Percentiles rank a stretch among this genome's conserved stretches.
Evolutionary conservation across 306 rosid genomes (phyloP).

Genomic region (Cicer arietinum): DNA sequence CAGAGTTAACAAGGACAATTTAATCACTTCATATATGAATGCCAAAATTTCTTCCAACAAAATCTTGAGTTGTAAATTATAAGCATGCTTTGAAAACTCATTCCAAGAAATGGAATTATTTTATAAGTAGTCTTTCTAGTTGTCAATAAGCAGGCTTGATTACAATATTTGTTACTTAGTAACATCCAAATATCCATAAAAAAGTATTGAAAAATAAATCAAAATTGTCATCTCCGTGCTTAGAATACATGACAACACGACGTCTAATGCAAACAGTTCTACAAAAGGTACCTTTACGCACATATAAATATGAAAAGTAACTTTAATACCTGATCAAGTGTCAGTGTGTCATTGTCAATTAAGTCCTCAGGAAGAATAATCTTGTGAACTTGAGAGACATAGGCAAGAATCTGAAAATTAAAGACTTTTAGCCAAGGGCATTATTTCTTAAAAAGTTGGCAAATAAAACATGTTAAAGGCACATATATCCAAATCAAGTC

Average conservation of each 20-base stretch:
- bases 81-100: constrained; percentile 35
- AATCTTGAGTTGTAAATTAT: background rate
- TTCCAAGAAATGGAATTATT: constrained; percentile 28
- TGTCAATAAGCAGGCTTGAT: constrained; percentile 22
- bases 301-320: constrained; percentile 33
- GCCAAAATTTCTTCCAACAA: constrained; percentile 15
- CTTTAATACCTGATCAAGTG: constrained; percentile 67
- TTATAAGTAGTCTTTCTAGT: constrained; percentile 5
- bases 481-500: constrained; percentile 31
- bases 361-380: constrained; percentile 75
- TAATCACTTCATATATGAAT: constrained; percentile 16
- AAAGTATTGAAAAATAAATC: background rate
- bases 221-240: background rate
- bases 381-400: constrained; percentile 95
- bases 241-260: constrained; percentile 27
- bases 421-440: constrained; percentile 38
- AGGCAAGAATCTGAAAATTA: constrained; percentile 78
- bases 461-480: constrained; percentile 25
- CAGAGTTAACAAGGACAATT: constrained; percentile 6
- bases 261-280: constrained; percentile 27
- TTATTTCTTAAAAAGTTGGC: constrained; percentile 36
- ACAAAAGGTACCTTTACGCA: constrained; percentile 10
- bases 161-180: constrained; percentile 14
- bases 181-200: constrained; percentile 37
- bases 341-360: constrained; percentile 62